Evolutionary conservation across 805 yeast species (phyloP).

Genomic region (Candida manassasensis): DNA sequence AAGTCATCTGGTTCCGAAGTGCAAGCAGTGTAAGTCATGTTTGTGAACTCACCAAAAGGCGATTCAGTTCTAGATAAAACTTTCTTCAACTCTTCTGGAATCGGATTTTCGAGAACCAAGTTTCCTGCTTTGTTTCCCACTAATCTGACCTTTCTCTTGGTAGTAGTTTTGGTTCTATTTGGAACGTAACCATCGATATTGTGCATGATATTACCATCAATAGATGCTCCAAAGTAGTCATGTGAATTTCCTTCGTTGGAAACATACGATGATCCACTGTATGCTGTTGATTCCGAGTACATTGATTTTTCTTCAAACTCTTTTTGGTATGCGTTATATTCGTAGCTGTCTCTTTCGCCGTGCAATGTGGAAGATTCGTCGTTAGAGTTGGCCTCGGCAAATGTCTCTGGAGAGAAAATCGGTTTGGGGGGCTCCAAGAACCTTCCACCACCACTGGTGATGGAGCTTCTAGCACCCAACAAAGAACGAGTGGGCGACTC

Average conservation of each 20-base stretch:
- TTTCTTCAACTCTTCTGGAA: slow-evolving; percentile 81
- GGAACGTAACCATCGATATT: slow-evolving; percentile 44
- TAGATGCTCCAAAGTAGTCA: slow-evolving; percentile 41
- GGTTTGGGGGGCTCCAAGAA: slow-evolving; percentile 63
- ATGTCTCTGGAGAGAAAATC: slow-evolving; percentile 57
- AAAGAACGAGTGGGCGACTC: slow-evolving; percentile 31
- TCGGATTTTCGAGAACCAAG: slow-evolving; percentile 87
- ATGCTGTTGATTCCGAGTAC: slow-evolving; percentile 33
- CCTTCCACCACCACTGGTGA: slow-evolving; percentile 40
- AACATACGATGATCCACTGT: slow-evolving; percentile 27
- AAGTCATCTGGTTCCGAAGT: slow-evolving; percentile 91
- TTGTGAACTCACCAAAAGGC: slow-evolving; percentile 81
- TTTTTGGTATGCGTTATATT: slow-evolving; percentile 34
- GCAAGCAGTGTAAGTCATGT: slow-evolving; percentile 96
- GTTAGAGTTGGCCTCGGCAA: slow-evolving; percentile 50
- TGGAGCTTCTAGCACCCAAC: slow-evolving; percentile 23
- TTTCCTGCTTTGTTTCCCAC: slow-evolving; percentile 63
- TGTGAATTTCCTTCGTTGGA: slow-evolving; percentile 21
- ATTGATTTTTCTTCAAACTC: slow-evolving; percentile 28
- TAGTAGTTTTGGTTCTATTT: slow-evolving; percentile 61
- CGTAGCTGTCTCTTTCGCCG: slow-evolving; percentile 20
- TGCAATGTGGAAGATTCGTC: slow-evolving; percentile 28
- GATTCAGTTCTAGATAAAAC: slow-evolving; percentile 80
- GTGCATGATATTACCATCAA: slow-evolving; percentile 45
- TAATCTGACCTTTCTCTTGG: slow-evolving; percentile 69